These are phyloP conservation scores for Cornus controversa DNA, from an alignment of 148 eudicot genomes.

Conservation along the genomic window DNA sequence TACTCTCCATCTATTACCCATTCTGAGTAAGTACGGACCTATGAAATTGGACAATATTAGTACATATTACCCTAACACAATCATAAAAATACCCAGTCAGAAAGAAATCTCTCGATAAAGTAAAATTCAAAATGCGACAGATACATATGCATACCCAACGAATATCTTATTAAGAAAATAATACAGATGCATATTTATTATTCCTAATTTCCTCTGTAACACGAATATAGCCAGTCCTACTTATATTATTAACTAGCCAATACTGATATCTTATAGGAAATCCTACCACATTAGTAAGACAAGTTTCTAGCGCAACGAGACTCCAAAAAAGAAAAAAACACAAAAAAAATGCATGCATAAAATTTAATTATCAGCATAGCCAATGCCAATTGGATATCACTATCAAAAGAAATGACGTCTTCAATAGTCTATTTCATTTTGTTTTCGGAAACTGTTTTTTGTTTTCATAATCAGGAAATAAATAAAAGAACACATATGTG, in stretches of 20 bases:
- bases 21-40: slow-evolving; percentile 93
- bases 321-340: neutral
- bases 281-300: too few species aligned
- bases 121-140: neutral
- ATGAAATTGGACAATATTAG: neutral
- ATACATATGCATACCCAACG: neutral
- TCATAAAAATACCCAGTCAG: neutral
- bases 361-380: too few species aligned
- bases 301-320: neutral
- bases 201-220: neutral
- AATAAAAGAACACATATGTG: too few species aligned
- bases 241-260: neutral
- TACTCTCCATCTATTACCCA: slow-evolving; percentile 99
- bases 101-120: neutral
- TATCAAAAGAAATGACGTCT: too few species aligned
- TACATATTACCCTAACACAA: neutral
- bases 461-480: too few species aligned
- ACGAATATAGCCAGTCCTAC: neutral
- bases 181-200: neutral
- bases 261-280: neutral
- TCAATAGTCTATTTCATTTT: too few species aligned
- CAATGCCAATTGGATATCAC: too few species aligned
- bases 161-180: neutral
- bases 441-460: too few species aligned
- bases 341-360: too few species aligned